Conservation (phyloP, 768 basidiomycete species). For the Rickenella mellea region DNA sequence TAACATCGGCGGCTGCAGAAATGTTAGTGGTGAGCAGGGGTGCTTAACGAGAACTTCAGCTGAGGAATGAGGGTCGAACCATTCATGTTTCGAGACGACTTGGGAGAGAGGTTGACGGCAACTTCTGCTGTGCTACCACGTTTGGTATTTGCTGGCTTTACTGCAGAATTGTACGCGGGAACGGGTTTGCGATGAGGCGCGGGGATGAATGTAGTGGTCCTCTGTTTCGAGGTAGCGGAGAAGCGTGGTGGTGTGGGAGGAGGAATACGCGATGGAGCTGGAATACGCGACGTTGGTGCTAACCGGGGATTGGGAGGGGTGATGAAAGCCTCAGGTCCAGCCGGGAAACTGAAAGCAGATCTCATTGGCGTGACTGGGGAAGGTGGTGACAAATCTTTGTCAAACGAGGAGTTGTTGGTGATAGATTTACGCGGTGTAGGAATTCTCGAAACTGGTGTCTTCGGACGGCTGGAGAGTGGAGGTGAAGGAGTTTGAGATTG, state of each 20-base stretch:
- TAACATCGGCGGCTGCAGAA: constrained; percentile 19
- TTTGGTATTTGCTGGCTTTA: constrained; percentile 6
- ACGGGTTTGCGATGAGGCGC: neutral
- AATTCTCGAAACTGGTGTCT: constrained; percentile 4
- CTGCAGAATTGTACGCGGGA: constrained; percentile 7
- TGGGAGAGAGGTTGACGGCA: constrained; percentile 6
- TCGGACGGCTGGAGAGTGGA: neutral
- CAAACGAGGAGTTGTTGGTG: too few relatives aligned
- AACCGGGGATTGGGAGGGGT: too few relatives aligned
- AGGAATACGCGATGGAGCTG: neutral
- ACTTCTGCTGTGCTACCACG: constrained; percentile 6
- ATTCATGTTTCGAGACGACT: constrained; percentile 26
- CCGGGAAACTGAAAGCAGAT: too few relatives aligned
- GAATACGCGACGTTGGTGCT: too few relatives aligned
- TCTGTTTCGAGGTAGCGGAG: neutral
- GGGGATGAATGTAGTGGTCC: neutral
- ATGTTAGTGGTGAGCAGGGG: constrained; percentile 1
- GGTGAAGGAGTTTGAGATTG: constrained; percentile 1
- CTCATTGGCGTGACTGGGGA: neutral
- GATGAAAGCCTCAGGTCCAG: too few relatives aligned
- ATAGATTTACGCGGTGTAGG: constrained; percentile 9
- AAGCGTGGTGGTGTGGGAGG: neutral
- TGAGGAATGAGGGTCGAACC: constrained; percentile 55
- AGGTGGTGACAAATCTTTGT: too few relatives aligned
- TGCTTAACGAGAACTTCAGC: constrained; percentile 22